Percentiles rank a stretch among this genome's conserved stretches.
Evolutionary conservation across 352 stramenopile genomes (phyloP).

Genomic region (Phytophthora uliginosa): DNA sequence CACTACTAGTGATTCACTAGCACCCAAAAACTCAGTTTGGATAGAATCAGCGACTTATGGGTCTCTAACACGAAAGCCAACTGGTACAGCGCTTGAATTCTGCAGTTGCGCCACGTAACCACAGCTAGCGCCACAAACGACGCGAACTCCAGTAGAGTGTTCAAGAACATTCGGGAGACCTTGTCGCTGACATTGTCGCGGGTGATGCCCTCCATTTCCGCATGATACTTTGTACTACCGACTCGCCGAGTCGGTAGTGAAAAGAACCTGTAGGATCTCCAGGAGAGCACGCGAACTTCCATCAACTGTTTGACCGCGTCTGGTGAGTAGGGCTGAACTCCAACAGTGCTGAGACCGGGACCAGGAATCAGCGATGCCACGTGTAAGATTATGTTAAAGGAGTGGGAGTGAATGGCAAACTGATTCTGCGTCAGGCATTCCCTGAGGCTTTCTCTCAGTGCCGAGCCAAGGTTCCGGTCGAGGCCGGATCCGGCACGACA

Average conservation of each 20-base stretch:
- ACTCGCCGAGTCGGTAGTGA: constrained; percentile 6
- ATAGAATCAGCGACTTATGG: constrained; percentile 7
- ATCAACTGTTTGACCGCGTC: no score
- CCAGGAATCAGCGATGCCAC: no score
- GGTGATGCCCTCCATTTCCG: constrained; percentile 10
- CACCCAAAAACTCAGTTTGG: constrained; percentile 22
- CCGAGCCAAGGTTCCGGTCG: background rate
- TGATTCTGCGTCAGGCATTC: background rate
- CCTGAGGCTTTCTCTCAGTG: background rate
- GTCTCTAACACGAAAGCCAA: constrained; percentile 33
- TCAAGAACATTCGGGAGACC: no score
- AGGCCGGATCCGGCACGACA: background rate
- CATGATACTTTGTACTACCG: constrained; percentile 9
- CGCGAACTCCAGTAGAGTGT: no score
- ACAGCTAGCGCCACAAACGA: background rate
- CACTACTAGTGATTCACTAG: no score
- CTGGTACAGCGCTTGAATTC: constrained; percentile 23
- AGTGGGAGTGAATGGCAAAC: background rate
- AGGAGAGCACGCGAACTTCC: background rate
- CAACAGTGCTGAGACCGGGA: no score
- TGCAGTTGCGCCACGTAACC: constrained; percentile 9
- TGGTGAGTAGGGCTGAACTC: no score
- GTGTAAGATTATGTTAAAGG: no score
- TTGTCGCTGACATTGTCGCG: background rate
- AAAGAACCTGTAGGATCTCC: constrained; percentile 4